Conservation (phyloP, 2,329 filamentous ascomycete species). For the Microdochium trichocladiopsis region DNA sequence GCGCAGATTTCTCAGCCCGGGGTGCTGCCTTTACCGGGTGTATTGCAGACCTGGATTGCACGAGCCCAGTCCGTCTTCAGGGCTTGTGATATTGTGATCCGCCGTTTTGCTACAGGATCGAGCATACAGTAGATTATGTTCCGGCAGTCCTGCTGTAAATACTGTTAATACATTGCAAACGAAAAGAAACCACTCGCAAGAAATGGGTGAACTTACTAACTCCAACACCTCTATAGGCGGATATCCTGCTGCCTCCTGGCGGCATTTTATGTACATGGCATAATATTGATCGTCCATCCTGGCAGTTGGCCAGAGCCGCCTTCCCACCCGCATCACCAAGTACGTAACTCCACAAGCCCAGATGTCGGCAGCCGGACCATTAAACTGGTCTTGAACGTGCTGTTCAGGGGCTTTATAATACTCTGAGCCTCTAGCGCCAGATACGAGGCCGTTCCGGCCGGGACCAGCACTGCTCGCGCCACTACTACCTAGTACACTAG, state of each 20-base stretch:
- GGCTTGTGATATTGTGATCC: background rate
- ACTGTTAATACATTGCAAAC: background rate
- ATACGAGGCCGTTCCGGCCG: too few species aligned
- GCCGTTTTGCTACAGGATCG: background rate
- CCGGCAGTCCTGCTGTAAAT: background rate
- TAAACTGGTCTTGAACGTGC: background rate
- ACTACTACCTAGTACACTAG: background rate
- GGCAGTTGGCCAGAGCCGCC: background rate
- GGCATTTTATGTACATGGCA: background rate
- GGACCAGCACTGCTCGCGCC: too few species aligned
- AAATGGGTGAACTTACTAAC: background rate
- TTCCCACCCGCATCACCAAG: background rate
- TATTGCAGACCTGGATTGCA: background rate
- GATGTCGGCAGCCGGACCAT: background rate
- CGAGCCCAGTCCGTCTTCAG: background rate
- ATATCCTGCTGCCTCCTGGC: background rate
- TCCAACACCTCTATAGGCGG: background rate
- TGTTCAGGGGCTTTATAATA: background rate
- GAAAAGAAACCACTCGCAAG: background rate
- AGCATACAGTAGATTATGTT: background rate
- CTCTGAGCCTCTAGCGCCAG: background rate
- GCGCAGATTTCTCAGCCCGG: too few species aligned
- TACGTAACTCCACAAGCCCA: background rate
- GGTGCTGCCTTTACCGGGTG: too few species aligned
- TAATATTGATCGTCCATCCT: background rate